Evolutionary conservation across 106 monocot genomes (phyloP).

Genomic region (Chionographis japonica): DNA sequence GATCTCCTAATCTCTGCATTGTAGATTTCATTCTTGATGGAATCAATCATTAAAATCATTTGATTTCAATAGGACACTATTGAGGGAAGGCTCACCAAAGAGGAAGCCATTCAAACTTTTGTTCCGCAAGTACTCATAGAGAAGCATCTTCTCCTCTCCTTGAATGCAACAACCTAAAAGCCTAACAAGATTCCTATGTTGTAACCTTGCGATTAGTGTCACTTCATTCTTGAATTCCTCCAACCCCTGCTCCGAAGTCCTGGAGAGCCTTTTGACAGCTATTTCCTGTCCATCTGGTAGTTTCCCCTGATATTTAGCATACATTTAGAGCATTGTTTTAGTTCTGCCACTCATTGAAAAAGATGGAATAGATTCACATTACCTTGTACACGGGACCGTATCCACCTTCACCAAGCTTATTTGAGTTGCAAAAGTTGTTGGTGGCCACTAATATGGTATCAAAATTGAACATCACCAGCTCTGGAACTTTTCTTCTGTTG

Average conservation of each 20-base stretch:
- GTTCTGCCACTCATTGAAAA: not conserved
- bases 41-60: not conserved
- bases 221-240: constrained; percentile 25
- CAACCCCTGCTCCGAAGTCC: constrained; percentile 15
- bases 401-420: constrained; percentile 33
- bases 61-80: too few relatives aligned
- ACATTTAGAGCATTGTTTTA: not conserved
- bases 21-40: not conserved
- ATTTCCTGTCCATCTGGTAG: constrained; percentile 19
- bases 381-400: constrained; percentile 38
- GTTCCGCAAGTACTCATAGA: constrained; percentile 32
- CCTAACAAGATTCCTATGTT: constrained; percentile 35
- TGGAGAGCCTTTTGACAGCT: constrained; percentile 25
- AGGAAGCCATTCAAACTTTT: constrained; percentile 27
- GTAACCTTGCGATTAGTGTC: constrained; percentile 20
- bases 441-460: constrained; percentile 17
- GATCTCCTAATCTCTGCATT: not conserved
- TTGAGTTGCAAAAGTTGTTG: constrained; percentile 8
- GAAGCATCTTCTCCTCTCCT: constrained; percentile 23
- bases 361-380: not conserved
- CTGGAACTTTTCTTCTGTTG: constrained; percentile 1
- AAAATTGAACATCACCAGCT: constrained; percentile 13
- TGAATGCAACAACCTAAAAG: constrained; percentile 32
- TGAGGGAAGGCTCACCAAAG: constrained; percentile 8
- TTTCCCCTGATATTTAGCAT: constrained; percentile 2